Percentiles rank a stretch among this genome's conserved stretches.
phyloP scores from a whole-genome alignment of 495 filamentous ascomycete genomes.

The Hypoxylon cercidicola region DNA sequence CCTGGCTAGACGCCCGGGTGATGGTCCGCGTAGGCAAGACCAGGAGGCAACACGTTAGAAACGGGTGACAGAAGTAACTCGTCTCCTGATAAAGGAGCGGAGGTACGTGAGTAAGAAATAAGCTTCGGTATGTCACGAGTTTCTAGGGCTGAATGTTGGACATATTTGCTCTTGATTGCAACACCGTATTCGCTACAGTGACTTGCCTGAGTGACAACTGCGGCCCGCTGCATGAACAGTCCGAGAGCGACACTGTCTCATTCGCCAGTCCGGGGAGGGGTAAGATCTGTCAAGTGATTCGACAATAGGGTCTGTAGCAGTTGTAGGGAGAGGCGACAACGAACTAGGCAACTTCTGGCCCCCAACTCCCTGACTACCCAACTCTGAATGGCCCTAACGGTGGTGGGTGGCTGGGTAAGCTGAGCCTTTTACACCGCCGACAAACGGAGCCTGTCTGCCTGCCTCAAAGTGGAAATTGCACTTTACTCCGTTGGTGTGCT shows the following conservation, averaged over 20 bases:
- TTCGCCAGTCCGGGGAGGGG: constrained; percentile 20
- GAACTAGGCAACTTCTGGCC: constrained; percentile 4
- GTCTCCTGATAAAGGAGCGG: neutral
- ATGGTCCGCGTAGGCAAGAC: constrained; percentile 1
- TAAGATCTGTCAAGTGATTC: constrained; percentile 39
- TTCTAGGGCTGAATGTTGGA: constrained; percentile 40
- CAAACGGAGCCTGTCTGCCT: constrained; percentile 12
- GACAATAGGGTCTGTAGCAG: no score
- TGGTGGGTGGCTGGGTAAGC: constrained; percentile 34
- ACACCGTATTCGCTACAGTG: constrained; percentile 32
- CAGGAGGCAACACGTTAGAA: constrained; percentile 2
- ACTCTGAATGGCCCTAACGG: constrained; percentile 1
- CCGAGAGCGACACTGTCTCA: constrained; percentile 30
- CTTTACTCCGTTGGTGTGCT: constrained; percentile 2
- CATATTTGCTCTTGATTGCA: constrained; percentile 18
- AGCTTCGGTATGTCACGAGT: constrained; percentile 28
- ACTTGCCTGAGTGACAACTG: constrained; percentile 4
- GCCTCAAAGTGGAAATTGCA: constrained; percentile 8
- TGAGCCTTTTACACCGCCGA: constrained; percentile 28
- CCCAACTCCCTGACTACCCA: neutral
- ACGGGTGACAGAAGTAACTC: constrained; percentile 22
- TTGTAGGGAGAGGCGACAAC: constrained; percentile 19
- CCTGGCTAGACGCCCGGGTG: neutral
- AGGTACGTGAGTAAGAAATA: constrained; percentile 17
- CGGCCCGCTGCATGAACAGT: constrained; percentile 35